Evolutionary conservation across 2,329 filamentous ascomycete genomes (phyloP).

Genomic region (Colletotrichum lindemuthianum): DNA sequence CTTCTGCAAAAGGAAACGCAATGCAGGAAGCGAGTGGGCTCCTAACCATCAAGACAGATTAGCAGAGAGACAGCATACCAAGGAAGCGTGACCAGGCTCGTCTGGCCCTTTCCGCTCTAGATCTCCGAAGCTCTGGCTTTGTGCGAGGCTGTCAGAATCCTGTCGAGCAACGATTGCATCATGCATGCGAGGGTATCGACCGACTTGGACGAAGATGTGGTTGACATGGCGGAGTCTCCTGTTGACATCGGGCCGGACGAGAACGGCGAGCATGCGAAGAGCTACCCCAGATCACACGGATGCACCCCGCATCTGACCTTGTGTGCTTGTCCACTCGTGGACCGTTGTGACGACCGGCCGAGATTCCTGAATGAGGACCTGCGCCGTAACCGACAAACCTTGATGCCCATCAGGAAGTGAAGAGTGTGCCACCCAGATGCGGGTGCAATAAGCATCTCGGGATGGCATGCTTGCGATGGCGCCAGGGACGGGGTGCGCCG

Average conservation of each 20-base stretch:
- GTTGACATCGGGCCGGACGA: conserved; percentile 34
- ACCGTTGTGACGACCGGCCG: conserved; percentile 20
- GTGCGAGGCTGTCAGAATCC: too few relatives aligned
- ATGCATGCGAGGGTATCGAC: conserved; percentile 20
- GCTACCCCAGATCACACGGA: conserved; percentile 34
- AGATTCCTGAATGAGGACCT: conserved; percentile 27
- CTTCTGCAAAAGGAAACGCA: too few relatives aligned
- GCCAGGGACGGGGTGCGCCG: conserved; percentile 29
- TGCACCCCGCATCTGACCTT: conserved; percentile 31
- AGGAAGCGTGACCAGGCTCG: too few relatives aligned
- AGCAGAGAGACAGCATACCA: too few relatives aligned
- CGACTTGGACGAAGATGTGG: conserved; percentile 12
- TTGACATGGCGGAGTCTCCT: conserved; percentile 34
- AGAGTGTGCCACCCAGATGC: conserved; percentile 23
- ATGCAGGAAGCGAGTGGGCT: too few relatives aligned
- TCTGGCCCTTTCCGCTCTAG: too few relatives aligned
- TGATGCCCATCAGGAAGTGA: conserved; percentile 16
- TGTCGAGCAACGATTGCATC: too few relatives aligned
- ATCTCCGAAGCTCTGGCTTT: too few relatives aligned
- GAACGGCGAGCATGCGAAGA: conserved; percentile 18
- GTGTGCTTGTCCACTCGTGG: conserved; percentile 19
- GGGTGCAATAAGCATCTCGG: conserved; percentile 21
- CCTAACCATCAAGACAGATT: too few relatives aligned
- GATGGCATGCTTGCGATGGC: conserved; percentile 8
- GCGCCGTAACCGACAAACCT: conserved; percentile 32